These are phyloP conservation scores for Aotearoamyces nothofagi DNA, from an alignment of 2,329 filamentous ascomycete species.

Conservation along the genomic window DNA sequence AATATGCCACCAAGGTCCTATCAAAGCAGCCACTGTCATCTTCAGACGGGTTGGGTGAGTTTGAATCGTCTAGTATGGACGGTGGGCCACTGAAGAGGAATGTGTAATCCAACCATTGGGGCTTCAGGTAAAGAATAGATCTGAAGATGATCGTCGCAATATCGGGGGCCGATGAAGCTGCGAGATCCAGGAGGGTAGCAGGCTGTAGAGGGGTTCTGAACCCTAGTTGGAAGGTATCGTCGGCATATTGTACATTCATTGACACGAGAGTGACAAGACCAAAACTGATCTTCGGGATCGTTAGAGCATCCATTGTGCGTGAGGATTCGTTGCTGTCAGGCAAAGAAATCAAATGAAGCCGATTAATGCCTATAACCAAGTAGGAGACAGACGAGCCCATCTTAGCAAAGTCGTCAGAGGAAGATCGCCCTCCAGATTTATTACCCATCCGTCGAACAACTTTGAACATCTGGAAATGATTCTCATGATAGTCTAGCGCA, in stretches of 20 bases:
- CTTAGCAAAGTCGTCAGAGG: slow-evolving; percentile 52
- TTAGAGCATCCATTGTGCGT: slow-evolving; percentile 27
- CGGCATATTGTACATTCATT: slow-evolving; percentile 40
- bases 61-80: slow-evolving; percentile 32
- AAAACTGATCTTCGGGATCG: slow-evolving; percentile 31
- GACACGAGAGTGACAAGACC: slow-evolving; percentile 48
- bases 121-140: slow-evolving; percentile 46
- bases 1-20: slow-evolving; percentile 53
- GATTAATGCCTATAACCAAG: slow-evolving; percentile 53
- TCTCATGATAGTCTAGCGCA: slow-evolving; percentile 53
- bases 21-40: slow-evolving; percentile 48
- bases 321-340: slow-evolving; percentile 36
- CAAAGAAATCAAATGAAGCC: slow-evolving; percentile 52
- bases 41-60: slow-evolving; percentile 27
- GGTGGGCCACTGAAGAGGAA: slow-evolving; percentile 46
- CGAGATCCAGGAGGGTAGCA: slow-evolving; percentile 40
- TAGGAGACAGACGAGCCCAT: slow-evolving; percentile 50
- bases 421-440: slow-evolving; percentile 36
- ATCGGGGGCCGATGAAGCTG: slow-evolving; percentile 47
- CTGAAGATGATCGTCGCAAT: slow-evolving; percentile 46
- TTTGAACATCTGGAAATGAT: slow-evolving; percentile 52
- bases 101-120: slow-evolving; percentile 48
- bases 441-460: slow-evolving; percentile 46
- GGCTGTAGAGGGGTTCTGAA: slow-evolving; percentile 44
- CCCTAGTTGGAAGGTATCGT: slow-evolving; percentile 51